phyloP scores from a whole-genome alignment of 805 yeast genomes.

The Priceomyces melissophilus region DNA sequence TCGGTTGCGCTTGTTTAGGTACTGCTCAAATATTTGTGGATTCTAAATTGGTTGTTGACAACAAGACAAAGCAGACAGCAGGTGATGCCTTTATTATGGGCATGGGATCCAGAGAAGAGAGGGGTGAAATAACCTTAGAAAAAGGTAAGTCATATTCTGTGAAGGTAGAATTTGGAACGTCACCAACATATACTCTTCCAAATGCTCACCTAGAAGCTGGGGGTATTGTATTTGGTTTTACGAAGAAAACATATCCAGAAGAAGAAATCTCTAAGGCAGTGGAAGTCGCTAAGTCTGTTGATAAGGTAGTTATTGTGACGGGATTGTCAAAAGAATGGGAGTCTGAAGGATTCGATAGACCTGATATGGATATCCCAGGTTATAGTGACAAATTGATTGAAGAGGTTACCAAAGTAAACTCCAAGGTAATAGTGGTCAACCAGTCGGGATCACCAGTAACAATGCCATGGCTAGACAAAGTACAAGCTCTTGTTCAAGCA shows the following conservation, averaged over 20 bases:
- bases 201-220: constrained; percentile 8
- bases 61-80: constrained; percentile 46
- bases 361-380: constrained; percentile 27
- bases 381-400: constrained; percentile 21
- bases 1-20: constrained; percentile 52
- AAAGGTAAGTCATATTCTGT: constrained; percentile 44
- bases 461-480: constrained; percentile 27
- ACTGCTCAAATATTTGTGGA: constrained; percentile 54
- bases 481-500: constrained; percentile 26
- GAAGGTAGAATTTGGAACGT: constrained; percentile 46
- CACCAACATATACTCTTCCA: constrained; percentile 23
- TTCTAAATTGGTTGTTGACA: constrained; percentile 52
- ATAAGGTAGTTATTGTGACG: constrained; percentile 25
- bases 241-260: constrained; percentile 19
- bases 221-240: constrained; percentile 19
- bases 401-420: constrained; percentile 25
- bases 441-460: constrained; percentile 33
- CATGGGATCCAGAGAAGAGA: constrained; percentile 49
- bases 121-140: constrained; percentile 32
- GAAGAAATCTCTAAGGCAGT: constrained; percentile 25
- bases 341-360: constrained; percentile 28
- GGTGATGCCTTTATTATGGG: constrained; percentile 47
- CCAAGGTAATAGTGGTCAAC: constrained; percentile 28
- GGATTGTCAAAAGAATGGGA: constrained; percentile 30
- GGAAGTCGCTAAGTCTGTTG: constrained; percentile 21